Percentiles rank a stretch among this genome's conserved stretches.
Evolutionary conservation across 2,329 filamentous ascomycete genomes (phyloP).

Genomic region (Albophoma yamanashiensis): DNA sequence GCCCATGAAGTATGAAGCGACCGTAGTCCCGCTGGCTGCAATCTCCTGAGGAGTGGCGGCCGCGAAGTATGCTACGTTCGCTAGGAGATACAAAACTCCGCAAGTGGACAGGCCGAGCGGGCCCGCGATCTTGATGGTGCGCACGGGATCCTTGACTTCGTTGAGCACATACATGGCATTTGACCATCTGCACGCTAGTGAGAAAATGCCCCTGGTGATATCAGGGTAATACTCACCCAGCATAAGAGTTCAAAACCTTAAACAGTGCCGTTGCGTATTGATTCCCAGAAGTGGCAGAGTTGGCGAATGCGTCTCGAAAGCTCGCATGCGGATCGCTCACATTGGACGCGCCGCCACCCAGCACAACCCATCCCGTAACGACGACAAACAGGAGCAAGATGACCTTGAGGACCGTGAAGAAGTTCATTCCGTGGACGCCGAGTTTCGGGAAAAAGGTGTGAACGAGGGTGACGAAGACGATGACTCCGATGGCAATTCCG

Average conservation of each 20-base stretch:
- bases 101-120: slow-evolving; percentile 47
- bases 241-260: slow-evolving; percentile 31
- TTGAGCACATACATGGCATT: slow-evolving; percentile 52
- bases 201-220: slow-evolving; percentile 13
- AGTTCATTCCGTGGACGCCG: slow-evolving; percentile 48
- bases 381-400: slow-evolving; percentile 49
- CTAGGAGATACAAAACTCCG: slow-evolving; percentile 50
- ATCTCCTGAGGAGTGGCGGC: slow-evolving; percentile 49
- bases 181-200: slow-evolving; percentile 52
- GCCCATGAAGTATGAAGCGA: slow-evolving; percentile 50
- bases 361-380: slow-evolving; percentile 46
- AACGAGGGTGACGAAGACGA: slow-evolving; percentile 42
- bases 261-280: slow-evolving; percentile 34
- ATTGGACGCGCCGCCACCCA: slow-evolving; percentile 35
- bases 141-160: slow-evolving; percentile 44
- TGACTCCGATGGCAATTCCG: slow-evolving; percentile 41
- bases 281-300: slow-evolving; percentile 30
- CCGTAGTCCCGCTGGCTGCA: slow-evolving; percentile 46
- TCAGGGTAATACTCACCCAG: background rate
- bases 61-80: slow-evolving; percentile 56
- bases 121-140: slow-evolving; percentile 43
- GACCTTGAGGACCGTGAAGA: slow-evolving; percentile 50
- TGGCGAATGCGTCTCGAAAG: slow-evolving; percentile 43
- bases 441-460: slow-evolving; percentile 44
- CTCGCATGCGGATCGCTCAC: slow-evolving; percentile 35